These are phyloP conservation scores for Coprinopsis marcescibilis DNA, from an alignment of 768 basidiomycete genomes.

Conservation along the genomic window DNA sequence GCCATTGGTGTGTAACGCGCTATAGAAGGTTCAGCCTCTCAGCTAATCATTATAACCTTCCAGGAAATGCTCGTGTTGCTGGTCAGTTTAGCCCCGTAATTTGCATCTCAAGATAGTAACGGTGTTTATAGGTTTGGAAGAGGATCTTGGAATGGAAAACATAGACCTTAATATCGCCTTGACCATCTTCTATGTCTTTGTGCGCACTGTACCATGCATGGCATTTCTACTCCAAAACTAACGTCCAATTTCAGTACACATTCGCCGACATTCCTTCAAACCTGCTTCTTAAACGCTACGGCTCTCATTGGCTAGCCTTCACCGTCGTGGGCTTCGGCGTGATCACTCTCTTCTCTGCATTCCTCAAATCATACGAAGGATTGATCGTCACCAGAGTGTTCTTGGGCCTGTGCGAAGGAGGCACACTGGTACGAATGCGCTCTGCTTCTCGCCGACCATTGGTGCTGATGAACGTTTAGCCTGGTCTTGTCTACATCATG, in stretches of 20 bases:
- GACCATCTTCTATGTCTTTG: constrained; percentile 35
- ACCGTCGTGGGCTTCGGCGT: constrained; percentile 35
- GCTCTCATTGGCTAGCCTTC: constrained; percentile 34
- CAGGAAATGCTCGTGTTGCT: constrained; percentile 18
- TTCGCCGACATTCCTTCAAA: constrained; percentile 38
- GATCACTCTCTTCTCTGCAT: constrained; percentile 33
- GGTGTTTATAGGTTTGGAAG: constrained; percentile 27
- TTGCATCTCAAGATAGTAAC: neutral
- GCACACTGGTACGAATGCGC: constrained; percentile 28
- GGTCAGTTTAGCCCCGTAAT: constrained; percentile 5
- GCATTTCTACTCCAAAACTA: neutral
- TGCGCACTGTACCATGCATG: constrained; percentile 14
- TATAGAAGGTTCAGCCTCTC: neutral
- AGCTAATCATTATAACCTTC: neutral
- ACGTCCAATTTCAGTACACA: constrained; percentile 26
- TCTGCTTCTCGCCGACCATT: neutral
- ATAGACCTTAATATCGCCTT: constrained; percentile 36
- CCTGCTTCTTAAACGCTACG: constrained; percentile 35
- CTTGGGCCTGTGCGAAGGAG: constrained; percentile 37
- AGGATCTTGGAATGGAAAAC: constrained; percentile 33
- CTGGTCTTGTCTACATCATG: constrained; percentile 33
- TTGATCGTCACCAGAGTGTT: constrained; percentile 33
- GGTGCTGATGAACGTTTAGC: constrained; percentile 17
- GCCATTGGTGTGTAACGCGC: constrained; percentile 15
- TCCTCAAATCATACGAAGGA: constrained; percentile 28